These are phyloP conservation scores for Liquidambar formosana DNA, from an alignment of 164 flowering plant species.

Conservation along the genomic window DNA sequence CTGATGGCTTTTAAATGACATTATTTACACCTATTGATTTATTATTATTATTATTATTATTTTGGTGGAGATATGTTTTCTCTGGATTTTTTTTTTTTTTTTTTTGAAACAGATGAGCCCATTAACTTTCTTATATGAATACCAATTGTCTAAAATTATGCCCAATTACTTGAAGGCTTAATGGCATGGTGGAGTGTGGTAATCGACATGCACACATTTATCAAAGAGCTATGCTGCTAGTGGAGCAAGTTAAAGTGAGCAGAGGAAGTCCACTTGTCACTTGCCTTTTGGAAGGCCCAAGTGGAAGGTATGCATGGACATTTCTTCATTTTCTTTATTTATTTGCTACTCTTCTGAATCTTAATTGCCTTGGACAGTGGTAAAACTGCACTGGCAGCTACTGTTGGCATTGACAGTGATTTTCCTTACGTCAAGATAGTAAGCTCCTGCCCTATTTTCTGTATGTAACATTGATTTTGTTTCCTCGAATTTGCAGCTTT, in stretches of 20 bases:
- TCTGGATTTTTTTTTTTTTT: too few species aligned
- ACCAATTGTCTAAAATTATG: background rate
- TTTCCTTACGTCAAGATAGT: constrained; percentile 95
- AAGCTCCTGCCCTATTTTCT: constrained; percentile 35
- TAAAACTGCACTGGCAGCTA: constrained; percentile 91
- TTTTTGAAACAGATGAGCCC: too few species aligned
- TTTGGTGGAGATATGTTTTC: too few species aligned
- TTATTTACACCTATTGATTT: too few species aligned
- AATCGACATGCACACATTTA: constrained; percentile 72
- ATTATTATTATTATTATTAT: too few species aligned
- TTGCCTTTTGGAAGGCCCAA: constrained; percentile 92
- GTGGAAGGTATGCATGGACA: constrained; percentile 71
- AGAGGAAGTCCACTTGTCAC: constrained; percentile 88
- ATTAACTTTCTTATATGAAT: too few species aligned
- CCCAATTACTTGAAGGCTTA: constrained; percentile 45
- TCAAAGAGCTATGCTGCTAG: constrained; percentile 83
- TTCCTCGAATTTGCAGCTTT: background rate
- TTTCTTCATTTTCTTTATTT: background rate
- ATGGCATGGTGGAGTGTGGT: constrained; percentile 94
- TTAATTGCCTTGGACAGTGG: constrained; percentile 63
- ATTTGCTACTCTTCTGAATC: constrained; percentile 7
- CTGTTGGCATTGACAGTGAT: constrained; percentile 93
- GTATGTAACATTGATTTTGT: background rate
- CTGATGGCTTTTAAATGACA: too few species aligned
- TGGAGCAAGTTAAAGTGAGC: constrained; percentile 96